Evolutionary conservation across 805 yeast genomes (phyloP), one percentile per base, ranked within the genome.

Genomic region (Wickerhamiella australiensis): DNA sequence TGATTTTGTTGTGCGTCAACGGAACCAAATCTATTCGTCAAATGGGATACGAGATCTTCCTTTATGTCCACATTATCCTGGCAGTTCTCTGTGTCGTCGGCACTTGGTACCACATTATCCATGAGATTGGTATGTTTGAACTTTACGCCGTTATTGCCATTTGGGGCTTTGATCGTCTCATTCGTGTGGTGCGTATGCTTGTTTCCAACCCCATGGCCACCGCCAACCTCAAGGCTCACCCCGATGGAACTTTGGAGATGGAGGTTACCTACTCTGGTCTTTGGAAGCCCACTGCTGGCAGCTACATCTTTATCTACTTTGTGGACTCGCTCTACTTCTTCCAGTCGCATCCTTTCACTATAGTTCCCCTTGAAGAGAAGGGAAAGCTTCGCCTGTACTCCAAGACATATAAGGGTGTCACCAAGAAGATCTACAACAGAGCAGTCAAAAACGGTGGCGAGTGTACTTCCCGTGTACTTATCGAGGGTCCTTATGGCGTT

Each of bases 341-440:
- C 79, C 85, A 82, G 61, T 75, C 81, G 3, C 87, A 82, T 61
- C 90, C 90, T 3, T 81, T 84, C 64, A 79, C 88, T 1, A 50
- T 64, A 7, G 42, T 51, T 11, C 54, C 57, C 2, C 20, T 37
- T 9, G 21, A 29, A 15, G 46, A 50, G 12, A n/a, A 21, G 47
- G 41, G 46, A 17, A 23, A 46, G 35, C 17, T 54, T n/a, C 41
- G 33, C 26, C 37, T 48, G 5, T 43, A 21, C 22, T 9, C 20
- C 40, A 42, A 38, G 40, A 27, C 41, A 3, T 40, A n/a, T 40
- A 42, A 26, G 20, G 51, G 51, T 7, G 21, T 43, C 31, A 49
- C 51, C 41, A 25, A 37, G 15, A 25, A 9, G 4, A 33, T 48
- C 20, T 26, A 40, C 35, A 36, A 25, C 23, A 18, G 11, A 11